phyloP scores from a whole-genome alignment of 768 basidiomycete genomes.

The Brasilioporus rufonigricans region DNA sequence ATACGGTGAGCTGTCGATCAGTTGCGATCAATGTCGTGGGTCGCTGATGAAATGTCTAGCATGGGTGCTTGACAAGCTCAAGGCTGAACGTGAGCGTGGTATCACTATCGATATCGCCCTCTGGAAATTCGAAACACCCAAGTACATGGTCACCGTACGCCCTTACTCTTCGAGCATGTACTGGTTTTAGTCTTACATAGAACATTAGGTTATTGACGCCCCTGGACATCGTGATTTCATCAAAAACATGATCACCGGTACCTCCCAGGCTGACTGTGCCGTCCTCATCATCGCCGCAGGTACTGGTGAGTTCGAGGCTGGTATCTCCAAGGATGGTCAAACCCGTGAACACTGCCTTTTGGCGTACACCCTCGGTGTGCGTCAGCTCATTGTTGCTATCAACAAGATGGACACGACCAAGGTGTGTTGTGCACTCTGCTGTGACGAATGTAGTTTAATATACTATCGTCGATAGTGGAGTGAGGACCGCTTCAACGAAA shows the following conservation, averaged over 20 bases:
- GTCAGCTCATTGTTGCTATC: slow-evolving; percentile 99
- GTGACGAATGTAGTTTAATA: not conserved
- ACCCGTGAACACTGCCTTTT: slow-evolving; percentile 99
- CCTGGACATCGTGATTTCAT: slow-evolving; percentile 99
- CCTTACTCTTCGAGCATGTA: not conserved
- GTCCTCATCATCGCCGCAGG: slow-evolving; percentile 99
- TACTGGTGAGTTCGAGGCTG: slow-evolving; percentile 99
- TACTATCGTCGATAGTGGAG: slow-evolving; percentile 66
- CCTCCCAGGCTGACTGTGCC: slow-evolving; percentile 99
- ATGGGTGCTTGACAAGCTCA: slow-evolving; percentile 99
- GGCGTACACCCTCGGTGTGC: slow-evolving; percentile 99
- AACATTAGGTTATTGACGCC: slow-evolving; percentile 89
- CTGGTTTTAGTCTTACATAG: not conserved
- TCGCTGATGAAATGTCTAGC: slow-evolving; percentile 51
- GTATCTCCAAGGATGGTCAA: slow-evolving; percentile 99
- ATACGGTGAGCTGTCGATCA: slow-evolving; percentile 65
- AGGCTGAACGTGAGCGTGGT: slow-evolving; percentile 99
- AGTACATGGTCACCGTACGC: slow-evolving; percentile 87
- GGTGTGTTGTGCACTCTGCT: slow-evolving; percentile 38
- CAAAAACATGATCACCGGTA: slow-evolving; percentile 99
- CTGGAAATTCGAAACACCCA: slow-evolving; percentile 99
- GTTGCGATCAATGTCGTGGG: slow-evolving; percentile 8
- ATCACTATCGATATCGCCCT: slow-evolving; percentile 99
- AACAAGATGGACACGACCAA: slow-evolving; percentile 99
- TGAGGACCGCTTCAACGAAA: slow-evolving; percentile 99